phyloP scores from a whole-genome alignment of 805 yeast genomes.

The Candida wancherniae region DNA sequence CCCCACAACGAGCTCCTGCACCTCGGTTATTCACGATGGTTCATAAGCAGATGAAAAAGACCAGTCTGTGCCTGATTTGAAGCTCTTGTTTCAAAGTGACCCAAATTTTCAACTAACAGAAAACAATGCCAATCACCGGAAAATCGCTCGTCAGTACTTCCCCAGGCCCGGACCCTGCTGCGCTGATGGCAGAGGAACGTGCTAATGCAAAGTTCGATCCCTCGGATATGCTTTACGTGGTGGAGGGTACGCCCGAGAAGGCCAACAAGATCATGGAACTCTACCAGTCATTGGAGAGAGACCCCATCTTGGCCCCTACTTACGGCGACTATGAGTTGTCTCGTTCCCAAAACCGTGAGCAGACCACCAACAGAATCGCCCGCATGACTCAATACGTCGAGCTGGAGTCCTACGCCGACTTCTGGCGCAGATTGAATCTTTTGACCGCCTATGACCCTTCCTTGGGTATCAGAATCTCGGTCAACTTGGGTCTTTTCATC shows the following conservation, averaged over 20 bases:
- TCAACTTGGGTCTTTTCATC: constrained; percentile 37
- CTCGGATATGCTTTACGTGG: constrained; percentile 35
- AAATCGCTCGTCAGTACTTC: constrained; percentile 20
- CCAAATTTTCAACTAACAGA: too few species aligned
- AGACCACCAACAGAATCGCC: constrained; percentile 31
- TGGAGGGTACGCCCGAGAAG: constrained; percentile 38
- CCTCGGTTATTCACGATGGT: too few species aligned
- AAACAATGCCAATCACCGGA: constrained; percentile 17
- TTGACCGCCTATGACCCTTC: constrained; percentile 37
- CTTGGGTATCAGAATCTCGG: constrained; percentile 33
- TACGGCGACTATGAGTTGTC: constrained; percentile 31
- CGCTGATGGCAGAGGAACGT: constrained; percentile 30
- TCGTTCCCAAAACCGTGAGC: constrained; percentile 27
- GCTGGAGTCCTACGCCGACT: constrained; percentile 26
- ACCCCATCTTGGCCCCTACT: constrained; percentile 30
- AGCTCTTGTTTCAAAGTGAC: too few species aligned
- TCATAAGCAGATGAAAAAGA: too few species aligned
- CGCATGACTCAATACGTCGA: constrained; percentile 35
- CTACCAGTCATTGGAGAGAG: constrained; percentile 34
- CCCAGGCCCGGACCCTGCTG: constrained; percentile 32
- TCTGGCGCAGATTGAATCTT: constrained; percentile 32
- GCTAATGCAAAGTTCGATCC: constrained; percentile 29
- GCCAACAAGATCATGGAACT: constrained; percentile 25
- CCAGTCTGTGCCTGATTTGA: too few species aligned
- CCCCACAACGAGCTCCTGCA: too few species aligned